phyloP scores from a whole-genome alignment of 345 rosid species.

The Schrenkiella parvula region DNA sequence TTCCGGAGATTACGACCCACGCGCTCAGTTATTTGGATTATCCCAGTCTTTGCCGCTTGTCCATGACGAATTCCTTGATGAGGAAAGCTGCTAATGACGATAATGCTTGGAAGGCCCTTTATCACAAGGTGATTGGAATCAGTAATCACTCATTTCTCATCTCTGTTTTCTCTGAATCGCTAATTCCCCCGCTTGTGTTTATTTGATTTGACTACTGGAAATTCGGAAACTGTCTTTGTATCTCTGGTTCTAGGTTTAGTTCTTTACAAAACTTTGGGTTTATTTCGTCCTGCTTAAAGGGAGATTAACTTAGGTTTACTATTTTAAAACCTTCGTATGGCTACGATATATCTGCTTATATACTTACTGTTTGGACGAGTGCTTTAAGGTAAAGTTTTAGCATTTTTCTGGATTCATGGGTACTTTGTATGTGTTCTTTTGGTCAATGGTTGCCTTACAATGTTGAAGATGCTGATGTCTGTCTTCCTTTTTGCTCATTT shows the following conservation, averaged over 20 bases:
- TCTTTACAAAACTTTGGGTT: neutral
- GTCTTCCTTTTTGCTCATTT: neutral
- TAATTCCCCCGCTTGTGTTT: neutral
- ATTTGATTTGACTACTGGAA: too few species aligned
- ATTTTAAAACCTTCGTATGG: neutral
- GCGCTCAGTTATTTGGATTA: slow-evolving; percentile 97
- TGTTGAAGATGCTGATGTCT: slow-evolving; percentile 13
- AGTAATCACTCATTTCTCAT: neutral
- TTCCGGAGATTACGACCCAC: slow-evolving; percentile 97
- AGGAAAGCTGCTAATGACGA: slow-evolving; percentile 98
- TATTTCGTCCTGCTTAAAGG: neutral
- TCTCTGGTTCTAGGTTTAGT: neutral
- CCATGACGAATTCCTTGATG: slow-evolving; percentile 98
- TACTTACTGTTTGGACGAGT: neutral
- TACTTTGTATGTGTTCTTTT: neutral
- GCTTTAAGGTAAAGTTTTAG: neutral
- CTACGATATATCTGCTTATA: neutral
- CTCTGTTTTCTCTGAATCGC: neutral
- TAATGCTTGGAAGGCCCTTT: slow-evolving; percentile 96
- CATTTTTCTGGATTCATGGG: neutral
- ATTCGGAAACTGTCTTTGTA: neutral
- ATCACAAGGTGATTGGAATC: slow-evolving; percentile 63
- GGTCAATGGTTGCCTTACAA: neutral
- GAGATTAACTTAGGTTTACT: neutral
- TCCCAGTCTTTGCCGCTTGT: slow-evolving; percentile 85